These are phyloP conservation scores for Papilionanthe hybrid DNA, from an alignment of 116 monocot genomes.

Conservation along the genomic window DNA sequence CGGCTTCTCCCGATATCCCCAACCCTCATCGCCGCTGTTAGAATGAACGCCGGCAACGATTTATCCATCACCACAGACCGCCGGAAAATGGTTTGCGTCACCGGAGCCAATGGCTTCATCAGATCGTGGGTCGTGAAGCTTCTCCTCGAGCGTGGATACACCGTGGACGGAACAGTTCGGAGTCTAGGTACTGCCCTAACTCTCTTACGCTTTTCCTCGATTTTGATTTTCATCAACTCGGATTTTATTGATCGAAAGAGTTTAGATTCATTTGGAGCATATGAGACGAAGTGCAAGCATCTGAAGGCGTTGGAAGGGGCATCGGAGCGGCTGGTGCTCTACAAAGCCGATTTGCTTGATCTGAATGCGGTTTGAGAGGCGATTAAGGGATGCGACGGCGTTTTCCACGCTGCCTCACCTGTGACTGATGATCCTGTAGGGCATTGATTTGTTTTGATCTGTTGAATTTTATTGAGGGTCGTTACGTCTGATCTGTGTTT, in stretches of 20 bases:
- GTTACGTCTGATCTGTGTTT: background rate
- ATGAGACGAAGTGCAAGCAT: constrained; percentile 17
- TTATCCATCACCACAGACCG: background rate
- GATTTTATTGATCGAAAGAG: background rate
- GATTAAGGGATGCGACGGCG: constrained; percentile 15
- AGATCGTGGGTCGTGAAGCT: constrained; percentile 78
- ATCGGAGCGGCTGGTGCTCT: constrained; percentile 18
- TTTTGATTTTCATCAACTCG: background rate
- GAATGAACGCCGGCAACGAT: constrained; percentile 4
- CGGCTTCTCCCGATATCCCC: too few species aligned
- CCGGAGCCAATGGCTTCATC: constrained; percentile 75
- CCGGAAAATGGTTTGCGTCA: constrained; percentile 64
- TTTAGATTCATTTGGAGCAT: background rate
- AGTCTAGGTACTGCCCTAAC: constrained; percentile 32
- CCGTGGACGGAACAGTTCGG: constrained; percentile 68
- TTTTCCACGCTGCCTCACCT: constrained; percentile 16
- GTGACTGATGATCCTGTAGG: constrained; percentile 26
- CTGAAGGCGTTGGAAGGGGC: constrained; percentile 20
- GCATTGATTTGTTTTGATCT: background rate
- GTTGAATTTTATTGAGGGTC: background rate
- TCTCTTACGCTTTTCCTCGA: background rate
- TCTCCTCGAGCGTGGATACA: constrained; percentile 62
- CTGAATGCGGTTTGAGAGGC: constrained; percentile 10
- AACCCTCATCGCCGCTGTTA: too few species aligned
- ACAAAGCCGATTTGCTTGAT: constrained; percentile 21